Evolutionary conservation across 2,329 filamentous ascomycete species (phyloP), one percentile per base, ranked within the genome.

Genomic region (Thermothelomyces thermophilus): DNA sequence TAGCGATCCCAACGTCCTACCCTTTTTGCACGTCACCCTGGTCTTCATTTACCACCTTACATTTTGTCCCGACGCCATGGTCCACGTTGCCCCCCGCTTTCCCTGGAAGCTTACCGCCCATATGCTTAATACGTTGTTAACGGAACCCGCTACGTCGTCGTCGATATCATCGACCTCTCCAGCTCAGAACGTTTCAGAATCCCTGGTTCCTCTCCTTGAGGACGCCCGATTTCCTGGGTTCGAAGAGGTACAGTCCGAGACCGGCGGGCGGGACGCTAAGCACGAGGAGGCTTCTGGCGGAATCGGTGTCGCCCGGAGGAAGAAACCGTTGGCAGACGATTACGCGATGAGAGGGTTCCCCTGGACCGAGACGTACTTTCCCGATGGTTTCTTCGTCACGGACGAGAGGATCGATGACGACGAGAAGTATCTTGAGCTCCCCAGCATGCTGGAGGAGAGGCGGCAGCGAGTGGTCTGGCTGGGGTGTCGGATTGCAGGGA

Each of bases 281-380:
- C 33, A 26, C 26, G 30, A 17, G 7, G 17, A 41, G 5, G 16
- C 33, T 35, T 11, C 33, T 11, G 33, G 33, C 6, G 33, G 16
- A 11, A 35, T n/a, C 5, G 26, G 10, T 30, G 16, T n/a, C 8
- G 1, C 40, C 2, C 37, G 28, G 31, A 16, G 20, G 20, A 35
- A 19, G 17, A 40, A 35, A 26, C 51, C 51, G 17, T 63, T 89
- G 0, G 82, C 83, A 0, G 86, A 89, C 42, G 86, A 90, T 53
- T 87, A 80, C 56, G 73, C 77, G 0, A 73, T 87, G 48, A 73
- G 82, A 1, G 85, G 85, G 0, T 67, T 86, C 1, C 63, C 81
- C 2, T 87, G 80, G 70, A 70, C 74, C 0, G 72, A 80, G 2
- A 69, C 71, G 10, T 83, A 83, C 49, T 82, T 78, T 46, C 81